Evolutionary conservation across 1,284 basidiomycete genomes (phyloP).

Genomic region (Pseudozyma tsukubaensis): DNA sequence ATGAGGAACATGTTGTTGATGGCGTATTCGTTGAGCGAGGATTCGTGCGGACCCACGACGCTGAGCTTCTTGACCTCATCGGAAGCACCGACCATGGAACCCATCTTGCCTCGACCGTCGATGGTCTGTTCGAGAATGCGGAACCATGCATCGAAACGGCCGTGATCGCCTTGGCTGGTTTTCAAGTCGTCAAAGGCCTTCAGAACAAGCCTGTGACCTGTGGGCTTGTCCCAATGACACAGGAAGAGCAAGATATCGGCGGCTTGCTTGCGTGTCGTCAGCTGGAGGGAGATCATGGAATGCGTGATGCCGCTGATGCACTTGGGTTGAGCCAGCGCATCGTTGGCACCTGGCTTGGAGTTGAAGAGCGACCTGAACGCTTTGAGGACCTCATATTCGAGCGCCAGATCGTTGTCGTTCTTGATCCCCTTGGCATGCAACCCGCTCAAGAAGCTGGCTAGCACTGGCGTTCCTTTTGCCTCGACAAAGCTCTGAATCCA

Average conservation of each 20-base stretch:
- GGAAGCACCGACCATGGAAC: conserved; percentile 91
- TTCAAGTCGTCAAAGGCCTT: conserved; percentile 70
- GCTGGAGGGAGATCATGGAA: conserved; percentile 84
- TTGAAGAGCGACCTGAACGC: conserved; percentile 88
- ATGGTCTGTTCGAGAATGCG: conserved; percentile 82
- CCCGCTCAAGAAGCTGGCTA: conserved; percentile 77
- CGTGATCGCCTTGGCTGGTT: conserved; percentile 53
- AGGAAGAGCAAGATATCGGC: conserved; percentile 78
- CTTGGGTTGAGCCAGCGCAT: conserved; percentile 81
- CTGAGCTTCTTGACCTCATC: conserved; percentile 79
- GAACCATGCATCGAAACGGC: conserved; percentile 88
- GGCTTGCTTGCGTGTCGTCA: conserved; percentile 82
- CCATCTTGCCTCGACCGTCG: conserved; percentile 90
- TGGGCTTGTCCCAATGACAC: conserved; percentile 71
- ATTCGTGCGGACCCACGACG: conserved; percentile 77
- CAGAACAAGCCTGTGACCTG: conserved; percentile 71
- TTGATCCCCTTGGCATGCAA: conserved; percentile 62
- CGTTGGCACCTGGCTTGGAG: conserved; percentile 78
- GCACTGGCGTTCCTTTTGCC: conserved; percentile 79
- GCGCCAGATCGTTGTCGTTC: conserved; percentile 74
- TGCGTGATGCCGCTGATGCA: conserved; percentile 85
- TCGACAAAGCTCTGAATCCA: conserved; percentile 70
- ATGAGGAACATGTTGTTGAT: conserved; percentile 62
- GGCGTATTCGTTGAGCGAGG: conserved; percentile 75
- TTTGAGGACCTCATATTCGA: conserved; percentile 91